Evolutionary conservation across 163 green algal genomes (phyloP), one percentile per base, ranked within the genome.

Genomic region (Scenedesmus sp.): DNA sequence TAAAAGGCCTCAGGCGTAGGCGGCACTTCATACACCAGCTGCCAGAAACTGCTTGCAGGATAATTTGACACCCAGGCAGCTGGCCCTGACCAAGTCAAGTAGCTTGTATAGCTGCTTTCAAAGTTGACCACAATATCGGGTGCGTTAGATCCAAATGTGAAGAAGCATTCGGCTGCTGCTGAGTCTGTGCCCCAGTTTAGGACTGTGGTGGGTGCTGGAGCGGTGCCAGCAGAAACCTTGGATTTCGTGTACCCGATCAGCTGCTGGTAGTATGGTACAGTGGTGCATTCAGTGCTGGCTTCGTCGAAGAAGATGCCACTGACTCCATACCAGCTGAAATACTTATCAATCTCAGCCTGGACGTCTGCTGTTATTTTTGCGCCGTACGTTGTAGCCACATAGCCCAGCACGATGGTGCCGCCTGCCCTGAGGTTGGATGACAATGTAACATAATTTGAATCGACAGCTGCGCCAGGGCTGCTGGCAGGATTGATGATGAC

Each of bases 121-220:
- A 79, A 89, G 62, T 89, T 89, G 7, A 89, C 54, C 20, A 89
- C 56, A 52, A 88, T 89, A 12, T 89, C 84, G 52, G 57, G 56
- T 46, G 84, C 20, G 18, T 89, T 59, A 23, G 60, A 10, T 2
- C 23, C 13, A 0, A 5, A 20, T n/a, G 54, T 81, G 56, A 89
- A 57, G 59, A 60, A 89, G 62, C 84, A 89, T 23, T 89, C 84
- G 1, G 84, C 15, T 26, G 20, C 84, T 4, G 16, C 55, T 59
- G 34, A 59, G 76, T 84, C 79, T 13, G 84, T 89, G 9, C 84
- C 84, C 84, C 84, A 89, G 59, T 89, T 89, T 3, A 89, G 84
- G 12, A 57, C 84, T 15, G 20, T 46, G 16, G 52, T 52, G 4
- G 83, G 20, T 20, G 26, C 23, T 26, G 84, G 60, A n/a, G 12